phyloP scores from a whole-genome alignment of 306 rosid genomes.

The Urtica urens region DNA sequence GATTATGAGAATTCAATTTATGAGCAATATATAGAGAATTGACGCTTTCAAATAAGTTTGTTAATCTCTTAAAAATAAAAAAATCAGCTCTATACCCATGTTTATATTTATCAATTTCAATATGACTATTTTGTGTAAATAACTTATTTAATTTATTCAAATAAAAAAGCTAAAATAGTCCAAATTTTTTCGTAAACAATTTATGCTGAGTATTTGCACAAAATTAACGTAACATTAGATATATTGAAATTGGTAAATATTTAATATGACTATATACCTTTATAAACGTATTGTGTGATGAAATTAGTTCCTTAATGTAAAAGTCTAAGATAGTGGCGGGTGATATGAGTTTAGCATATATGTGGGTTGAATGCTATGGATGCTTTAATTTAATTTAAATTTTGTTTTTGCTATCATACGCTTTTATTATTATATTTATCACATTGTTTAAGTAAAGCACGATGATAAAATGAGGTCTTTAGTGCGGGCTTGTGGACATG shows the following conservation, averaged over 20 bases:
- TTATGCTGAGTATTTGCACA: too few relatives aligned
- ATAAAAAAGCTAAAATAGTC: too few relatives aligned
- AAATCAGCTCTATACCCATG: too few relatives aligned
- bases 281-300: conserved; percentile 5
- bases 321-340: conserved; percentile 65
- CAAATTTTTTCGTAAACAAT: too few relatives aligned
- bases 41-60: conserved; percentile 27
- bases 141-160: too few relatives aligned
- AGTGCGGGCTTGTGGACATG: conserved; percentile 42
- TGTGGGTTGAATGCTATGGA: conserved; percentile 23
- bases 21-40: conserved; percentile 10
- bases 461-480: conserved; percentile 18
- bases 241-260: too few relatives aligned
- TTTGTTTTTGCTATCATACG: conserved; percentile 5
- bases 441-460: conserved; percentile 15
- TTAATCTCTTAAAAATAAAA: not conserved
- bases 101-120: too few relatives aligned
- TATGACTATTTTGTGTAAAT: too few relatives aligned
- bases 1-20: conserved; percentile 6
- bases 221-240: too few relatives aligned
- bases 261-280: not conserved
- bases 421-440: not conserved
- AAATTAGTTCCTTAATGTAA: conserved; percentile 23
- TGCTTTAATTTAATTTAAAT: conserved; percentile 20
- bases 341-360: conserved; percentile 10